Conservation (phyloP, 257 asterid species). For the Solanum pinnatisectum region DNA sequence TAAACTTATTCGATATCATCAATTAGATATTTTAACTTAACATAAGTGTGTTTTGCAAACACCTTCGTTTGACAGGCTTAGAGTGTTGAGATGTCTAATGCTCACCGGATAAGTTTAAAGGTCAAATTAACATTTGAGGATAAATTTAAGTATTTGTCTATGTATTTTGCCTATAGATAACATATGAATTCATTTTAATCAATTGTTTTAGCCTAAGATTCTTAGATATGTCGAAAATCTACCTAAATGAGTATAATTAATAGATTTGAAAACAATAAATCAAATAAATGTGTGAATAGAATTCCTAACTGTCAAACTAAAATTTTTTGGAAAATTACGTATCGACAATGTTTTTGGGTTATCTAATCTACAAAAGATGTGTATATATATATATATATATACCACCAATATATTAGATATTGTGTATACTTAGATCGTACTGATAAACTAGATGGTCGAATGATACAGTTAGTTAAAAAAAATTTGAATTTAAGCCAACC, state of each 20-base stretch:
- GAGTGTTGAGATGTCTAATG: too few relatives aligned
- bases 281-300: neutral
- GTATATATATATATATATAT: too few relatives aligned
- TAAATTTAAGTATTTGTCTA: too few relatives aligned
- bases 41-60: neutral
- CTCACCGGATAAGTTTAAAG: too few relatives aligned
- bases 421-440: neutral
- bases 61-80: too few relatives aligned
- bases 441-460: neutral
- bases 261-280: neutral
- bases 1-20: too few relatives aligned
- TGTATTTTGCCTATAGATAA: neutral
- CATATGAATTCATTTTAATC: neutral
- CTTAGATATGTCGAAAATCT: neutral
- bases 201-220: neutral
- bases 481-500: neutral
- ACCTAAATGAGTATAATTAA: neutral
- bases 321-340: neutral
- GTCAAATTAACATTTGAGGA: too few relatives aligned
- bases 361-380: neutral
- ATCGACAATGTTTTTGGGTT: too few relatives aligned
- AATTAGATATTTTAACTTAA: neutral
- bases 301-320: neutral
- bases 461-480: neutral
- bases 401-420: too few relatives aligned